Evolutionary conservation across 176 grass and related monocot species (phyloP), one percentile per base, ranked within the genome.

Genomic region (Oryza coarctata): DNA sequence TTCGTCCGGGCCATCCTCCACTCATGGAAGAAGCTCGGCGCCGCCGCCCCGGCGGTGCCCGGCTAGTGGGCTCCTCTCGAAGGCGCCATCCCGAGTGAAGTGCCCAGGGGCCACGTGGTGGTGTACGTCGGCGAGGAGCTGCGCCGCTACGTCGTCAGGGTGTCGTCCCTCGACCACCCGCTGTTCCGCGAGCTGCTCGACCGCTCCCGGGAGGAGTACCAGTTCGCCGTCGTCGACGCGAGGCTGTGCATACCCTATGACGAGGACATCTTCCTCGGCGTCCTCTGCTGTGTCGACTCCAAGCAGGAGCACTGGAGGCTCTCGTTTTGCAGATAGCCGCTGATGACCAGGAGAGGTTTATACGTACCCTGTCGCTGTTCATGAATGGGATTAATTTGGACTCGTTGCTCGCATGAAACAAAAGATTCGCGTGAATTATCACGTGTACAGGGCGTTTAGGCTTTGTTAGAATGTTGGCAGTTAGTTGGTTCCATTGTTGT

Each of bases 41-140:
- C 61, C 39, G 28, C 83, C 13, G 67, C 80, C 20, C 41, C 88
- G 64, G 73, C 44, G 7, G 31, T n/a, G n/a, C n/a, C 31, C 60
- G 57, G 77, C 30, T 47, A 80, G 27, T 92, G 86, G 81, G 63
- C 52, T 4, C 88, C 45, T 28, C 67, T 88, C 60, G 64, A 13
- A 4, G 83, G n/a, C 20, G 63, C 30, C 62, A 78, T 97, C 79
- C 94, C 94, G 34, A 62, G 83, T 36, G 94, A 97, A 68, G 94
- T 97, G 75, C 94, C 94, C 30, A 85, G 70, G 77, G 92, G 94
- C 20, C 92, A 94, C 87, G 90, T 85, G 87, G 94, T 92, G 83
- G 94, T 97, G 28, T 97, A 97, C 82, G 94, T 97, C 74, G 94
- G 94, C 10, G 76, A 92, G 29, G 50, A 87, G 82, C 74, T 85